phyloP scores from a whole-genome alignment of 805 yeast species.

The Candida lessepsii region DNA sequence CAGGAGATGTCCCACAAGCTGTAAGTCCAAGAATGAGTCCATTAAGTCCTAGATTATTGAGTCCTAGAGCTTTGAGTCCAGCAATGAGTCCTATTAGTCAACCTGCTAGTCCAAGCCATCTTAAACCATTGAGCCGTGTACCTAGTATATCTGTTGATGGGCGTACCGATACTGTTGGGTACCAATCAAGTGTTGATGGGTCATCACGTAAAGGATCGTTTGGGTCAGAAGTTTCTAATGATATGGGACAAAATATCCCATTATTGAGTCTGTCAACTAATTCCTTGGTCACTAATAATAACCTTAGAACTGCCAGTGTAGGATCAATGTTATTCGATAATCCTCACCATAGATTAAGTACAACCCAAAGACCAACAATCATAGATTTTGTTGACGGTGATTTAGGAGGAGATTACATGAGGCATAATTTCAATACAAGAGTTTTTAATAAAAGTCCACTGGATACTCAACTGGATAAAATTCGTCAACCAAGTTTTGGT shows the following conservation, averaged over 20 bases:
- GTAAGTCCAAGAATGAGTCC: conserved; percentile 15
- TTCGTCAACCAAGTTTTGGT: conserved; percentile 20
- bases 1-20: conserved; percentile 13
- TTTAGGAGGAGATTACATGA: conserved; percentile 20
- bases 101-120: conserved; percentile 1
- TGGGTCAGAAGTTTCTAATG: conserved; percentile 19
- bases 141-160: conserved; percentile 1
- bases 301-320: conserved; percentile 23
- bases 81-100: conserved; percentile 1
- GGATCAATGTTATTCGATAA: conserved; percentile 23
- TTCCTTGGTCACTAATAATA: conserved; percentile 16
- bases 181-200: conserved; percentile 14
- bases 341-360: conserved; percentile 19
- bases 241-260: conserved; percentile 31
- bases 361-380: conserved; percentile 18
- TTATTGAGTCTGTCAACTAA: conserved; percentile 26
- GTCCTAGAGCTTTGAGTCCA: conserved; percentile 9
- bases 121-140: too few relatives aligned
- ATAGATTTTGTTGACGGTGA: conserved; percentile 27
- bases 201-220: conserved; percentile 22
- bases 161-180: conserved; percentile 1
- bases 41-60: conserved; percentile 6
- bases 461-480: conserved; percentile 1
- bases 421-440: conserved; percentile 14
- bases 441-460: conserved; percentile 12